phyloP scores from a whole-genome alignment of 2,329 filamentous ascomycete genomes.

The Trichoderma sp. region DNA sequence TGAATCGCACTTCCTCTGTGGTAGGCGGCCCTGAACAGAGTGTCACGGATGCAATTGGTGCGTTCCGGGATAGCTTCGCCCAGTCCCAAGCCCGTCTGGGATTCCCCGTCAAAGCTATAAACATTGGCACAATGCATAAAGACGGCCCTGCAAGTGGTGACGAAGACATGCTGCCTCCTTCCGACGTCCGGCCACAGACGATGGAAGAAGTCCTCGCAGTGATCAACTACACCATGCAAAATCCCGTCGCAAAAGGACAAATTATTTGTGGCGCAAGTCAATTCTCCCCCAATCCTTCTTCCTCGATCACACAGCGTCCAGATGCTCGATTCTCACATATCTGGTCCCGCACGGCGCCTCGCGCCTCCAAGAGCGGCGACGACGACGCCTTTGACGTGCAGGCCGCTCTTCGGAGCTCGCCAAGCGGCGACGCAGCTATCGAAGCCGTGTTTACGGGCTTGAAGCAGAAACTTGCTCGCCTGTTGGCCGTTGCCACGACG shows the following conservation, averaged over 20 bases:
- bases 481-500: conserved; percentile 9
- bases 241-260: background rate
- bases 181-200: background rate
- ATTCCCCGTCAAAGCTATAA: conserved; percentile 8
- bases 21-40: background rate
- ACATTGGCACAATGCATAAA: background rate
- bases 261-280: conserved; percentile 12
- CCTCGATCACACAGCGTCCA: background rate
- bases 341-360: conserved; percentile 5
- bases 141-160: background rate
- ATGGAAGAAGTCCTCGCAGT: conserved; percentile 11
- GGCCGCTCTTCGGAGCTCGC: background rate
- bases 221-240: conserved; percentile 18
- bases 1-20: background rate
- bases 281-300: background rate
- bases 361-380: background rate
- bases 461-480: conserved; percentile 19
- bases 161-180: background rate
- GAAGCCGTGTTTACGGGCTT: conserved; percentile 14
- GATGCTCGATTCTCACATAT: conserved; percentile 20
- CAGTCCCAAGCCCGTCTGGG: background rate
- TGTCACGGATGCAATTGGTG: background rate
- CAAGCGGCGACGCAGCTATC: background rate
- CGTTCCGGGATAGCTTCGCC: conserved; percentile 19
- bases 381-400: conserved; percentile 15